A percentile compares a stretch with the other conserved stretches of the same genome.
Conservation (phyloP, 1,139 yeast genomes). For the Geotrichum candidum region DNA sequence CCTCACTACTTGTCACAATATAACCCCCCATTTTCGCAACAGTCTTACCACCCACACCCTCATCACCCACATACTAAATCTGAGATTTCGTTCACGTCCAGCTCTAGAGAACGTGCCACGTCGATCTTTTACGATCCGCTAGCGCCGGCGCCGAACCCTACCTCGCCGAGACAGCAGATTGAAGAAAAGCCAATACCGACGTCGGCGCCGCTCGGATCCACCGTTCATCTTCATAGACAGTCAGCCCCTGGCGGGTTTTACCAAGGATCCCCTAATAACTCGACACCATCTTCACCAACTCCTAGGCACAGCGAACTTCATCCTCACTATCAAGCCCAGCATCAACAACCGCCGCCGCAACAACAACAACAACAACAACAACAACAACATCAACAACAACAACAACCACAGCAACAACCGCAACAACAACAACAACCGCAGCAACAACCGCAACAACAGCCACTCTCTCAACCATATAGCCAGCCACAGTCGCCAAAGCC, state of each 20-base stretch:
- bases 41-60: constrained; percentile 9
- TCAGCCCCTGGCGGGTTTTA: constrained; percentile 14
- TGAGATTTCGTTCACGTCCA: constrained; percentile 14
- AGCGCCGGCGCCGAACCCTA: constrained; percentile 23
- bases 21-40: constrained; percentile 7
- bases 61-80: constrained; percentile 13
- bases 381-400: too few species aligned
- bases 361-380: too few species aligned
- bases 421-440: not conserved
- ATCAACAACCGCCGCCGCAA: not conserved
- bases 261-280: constrained; percentile 8
- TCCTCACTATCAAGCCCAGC: constrained; percentile 1
- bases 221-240: constrained; percentile 10
- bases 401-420: too few species aligned
- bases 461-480: not conserved
- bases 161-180: constrained; percentile 17
- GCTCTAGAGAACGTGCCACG: constrained; percentile 27
- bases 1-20: not conserved
- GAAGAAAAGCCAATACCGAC: constrained; percentile 10
- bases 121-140: constrained; percentile 29
- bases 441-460: not conserved
- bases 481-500: constrained; percentile 2
- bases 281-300: constrained; percentile 11
- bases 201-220: not conserved
- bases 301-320: constrained; percentile 9